Evolutionary conservation across 1,284 basidiomycete genomes (phyloP), one percentile per base, ranked within the genome.

Genomic region (Fistulinella cinereoalba): DNA sequence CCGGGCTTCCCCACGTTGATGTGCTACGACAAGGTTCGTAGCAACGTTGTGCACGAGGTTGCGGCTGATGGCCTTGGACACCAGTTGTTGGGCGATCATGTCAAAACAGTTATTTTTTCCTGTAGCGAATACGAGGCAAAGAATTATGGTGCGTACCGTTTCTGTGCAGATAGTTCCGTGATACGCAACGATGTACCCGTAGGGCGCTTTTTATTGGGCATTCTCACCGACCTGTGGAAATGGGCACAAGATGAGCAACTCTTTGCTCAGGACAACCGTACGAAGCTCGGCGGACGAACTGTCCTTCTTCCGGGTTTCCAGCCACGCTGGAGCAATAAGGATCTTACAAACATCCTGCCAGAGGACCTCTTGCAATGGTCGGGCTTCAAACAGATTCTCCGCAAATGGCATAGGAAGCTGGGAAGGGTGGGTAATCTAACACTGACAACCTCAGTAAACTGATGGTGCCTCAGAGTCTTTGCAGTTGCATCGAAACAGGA

Each of bases 61-160:
- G 23, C 44, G 29, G 44, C 46, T 58, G 24, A 62, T 49, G 19
- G 32, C 38, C 23, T 37, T 31, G 32, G 18, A 36, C 23, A 21
- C 15, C 60, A 93, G 83, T 73, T 96, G 23, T 82, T 97, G 44
- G 83, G 86, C 27, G 88, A 93, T 51, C 84, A 91, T 55, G 77
- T 94, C 37, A 86, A 90, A 37, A 83, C 86, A 8, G 79, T 94
- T 10, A 76, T 98, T 22, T 97, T 95, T 65, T 88, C 90, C 1
- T 95, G 92, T 58, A 97, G 93, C 43, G 96, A 97, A 71, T 92
- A 91, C 57, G 96, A 99, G 69, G 94, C 94, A 7, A 83, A 88
- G 46, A 99, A 97, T 68, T 95, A 95, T 61, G 94, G 92, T 89
- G 57, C 40, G 72, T 22, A 3, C 47, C 22, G 40, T 41, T 31